These are phyloP conservation scores for Leptographium galeiforme DNA, from an alignment of 2,329 filamentous ascomycete genomes.

Conservation along the genomic window DNA sequence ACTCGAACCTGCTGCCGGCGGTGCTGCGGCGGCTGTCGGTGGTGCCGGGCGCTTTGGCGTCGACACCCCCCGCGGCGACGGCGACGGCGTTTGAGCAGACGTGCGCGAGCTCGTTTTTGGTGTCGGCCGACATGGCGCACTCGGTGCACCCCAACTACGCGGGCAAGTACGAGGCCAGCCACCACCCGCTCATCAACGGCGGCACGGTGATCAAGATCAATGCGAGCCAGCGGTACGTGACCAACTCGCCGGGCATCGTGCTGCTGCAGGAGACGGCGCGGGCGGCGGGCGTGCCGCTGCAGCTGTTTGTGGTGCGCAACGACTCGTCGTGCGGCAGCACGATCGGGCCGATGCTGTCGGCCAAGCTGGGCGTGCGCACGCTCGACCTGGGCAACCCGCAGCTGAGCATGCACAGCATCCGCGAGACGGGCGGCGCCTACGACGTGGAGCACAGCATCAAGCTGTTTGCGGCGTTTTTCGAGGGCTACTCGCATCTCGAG, in stretches of 20 bases:
- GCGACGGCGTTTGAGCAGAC: slow-evolving; percentile 88
- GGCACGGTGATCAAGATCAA: slow-evolving; percentile 97
- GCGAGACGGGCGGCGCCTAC: slow-evolving; percentile 78
- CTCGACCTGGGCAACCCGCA: slow-evolving; percentile 90
- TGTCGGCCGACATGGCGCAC: slow-evolving; percentile 97
- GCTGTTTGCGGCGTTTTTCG: slow-evolving; percentile 78
- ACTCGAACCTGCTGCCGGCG: slow-evolving; percentile 80
- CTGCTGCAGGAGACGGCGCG: slow-evolving; percentile 78
- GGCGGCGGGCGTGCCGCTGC: slow-evolving; percentile 64
- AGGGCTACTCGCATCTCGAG: slow-evolving; percentile 71
- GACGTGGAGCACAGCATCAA: slow-evolving; percentile 80
- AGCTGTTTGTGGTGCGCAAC: slow-evolving; percentile 92
- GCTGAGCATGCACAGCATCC: slow-evolving; percentile 91
- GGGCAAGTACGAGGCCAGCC: slow-evolving; percentile 79
- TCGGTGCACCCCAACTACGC: slow-evolving; percentile 91
- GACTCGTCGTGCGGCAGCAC: slow-evolving; percentile 91
- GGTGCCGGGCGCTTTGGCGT: slow-evolving; percentile 39
- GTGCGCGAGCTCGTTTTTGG: slow-evolving; percentile 76
- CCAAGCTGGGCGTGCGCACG: slow-evolving; percentile 73
- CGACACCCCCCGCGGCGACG: slow-evolving; percentile 43
- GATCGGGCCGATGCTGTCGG: slow-evolving; percentile 92
- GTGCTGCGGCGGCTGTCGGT: slow-evolving; percentile 78
- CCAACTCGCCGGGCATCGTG: slow-evolving; percentile 90
- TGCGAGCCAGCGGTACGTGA: slow-evolving; percentile 92
- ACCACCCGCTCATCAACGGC: slow-evolving; percentile 91